These are phyloP conservation scores for Aspergillus pseudotamarii DNA, from an alignment of 2,329 filamentous ascomycete species.

Conservation along the genomic window DNA sequence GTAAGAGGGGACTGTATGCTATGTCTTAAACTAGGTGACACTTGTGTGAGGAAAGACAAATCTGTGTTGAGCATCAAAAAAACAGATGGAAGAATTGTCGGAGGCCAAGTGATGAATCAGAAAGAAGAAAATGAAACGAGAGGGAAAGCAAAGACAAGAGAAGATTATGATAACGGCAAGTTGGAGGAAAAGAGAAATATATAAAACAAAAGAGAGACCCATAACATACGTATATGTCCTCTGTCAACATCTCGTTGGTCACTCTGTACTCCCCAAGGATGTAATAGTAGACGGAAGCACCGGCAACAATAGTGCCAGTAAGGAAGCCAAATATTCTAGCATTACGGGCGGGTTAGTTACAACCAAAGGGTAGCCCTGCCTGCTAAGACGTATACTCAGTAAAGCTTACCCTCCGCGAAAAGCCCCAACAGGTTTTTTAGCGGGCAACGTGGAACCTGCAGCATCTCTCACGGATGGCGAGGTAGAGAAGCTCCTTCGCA, in stretches of 20 bases:
- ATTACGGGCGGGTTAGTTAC: constrained; percentile 6
- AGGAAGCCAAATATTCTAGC: constrained; percentile 87
- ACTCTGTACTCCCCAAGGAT: constrained; percentile 90
- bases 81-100: not conserved
- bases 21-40: too few relatives aligned
- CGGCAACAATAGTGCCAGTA: constrained; percentile 77
- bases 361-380: not conserved
- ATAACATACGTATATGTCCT: constrained; percentile 88
- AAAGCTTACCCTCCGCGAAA: constrained; percentile 70
- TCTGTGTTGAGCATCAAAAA: not conserved
- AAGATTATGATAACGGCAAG: not conserved
- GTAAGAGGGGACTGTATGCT: not conserved
- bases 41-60: not conserved
- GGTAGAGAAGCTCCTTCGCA: constrained; percentile 37
- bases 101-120: not conserved
- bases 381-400: not conserved
- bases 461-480: constrained; percentile 40
- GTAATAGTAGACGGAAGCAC: constrained; percentile 86
- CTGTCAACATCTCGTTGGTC: constrained; percentile 87
- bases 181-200: not conserved
- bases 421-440: constrained; percentile 69
- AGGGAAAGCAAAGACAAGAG: not conserved
- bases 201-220: not conserved
- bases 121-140: not conserved
- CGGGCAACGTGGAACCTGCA: constrained; percentile 49